Base-by-base conservation (phyloP, 2,329 filamentous ascomycete species). In the Alternaria brassicae region DNA sequence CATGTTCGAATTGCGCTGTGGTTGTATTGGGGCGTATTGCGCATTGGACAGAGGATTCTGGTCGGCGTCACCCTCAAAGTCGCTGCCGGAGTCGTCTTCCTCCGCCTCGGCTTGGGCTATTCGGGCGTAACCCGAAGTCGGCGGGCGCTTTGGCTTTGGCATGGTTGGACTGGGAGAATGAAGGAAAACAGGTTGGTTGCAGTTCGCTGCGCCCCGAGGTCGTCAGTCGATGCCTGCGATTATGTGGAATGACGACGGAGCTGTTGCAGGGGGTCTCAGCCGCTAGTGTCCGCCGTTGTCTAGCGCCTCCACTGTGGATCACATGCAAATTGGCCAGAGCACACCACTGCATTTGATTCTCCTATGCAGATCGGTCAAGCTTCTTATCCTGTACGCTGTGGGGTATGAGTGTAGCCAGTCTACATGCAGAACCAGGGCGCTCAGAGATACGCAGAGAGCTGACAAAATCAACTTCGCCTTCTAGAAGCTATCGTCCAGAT, bases 71-170 rank as follows among this genome's bases (percentile, higher is more conserved):
- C 82, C 79, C 49, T 81, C 76, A 8, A 75, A 73, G 42, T 76
- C 77, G 63, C 78, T 77, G 50, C 73, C 63, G 40, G 72, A 69
- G 51, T 79, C 74, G 49, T 78, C 74, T 45, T 82, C 82, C 64
- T 83, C 82, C 65, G 83, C 81, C 62, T 83, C 82, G 42, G 81
- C 81, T 68, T 84, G 82, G n/a, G 81, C 81, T 65, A 84, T 82
- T 45, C 81, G 79, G 42, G 81, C 82, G 65, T 84, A 84, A 49
- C 82, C 82, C 12, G 82, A 83, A 15, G 78, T 82, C 6, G 80
- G 75, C 13, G 81, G 81, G 58, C 81, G 58, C 53, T 72, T 69
- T 13, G 60, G 53, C 54, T 69, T 73, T 3, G 76, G 65, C 77
- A 79, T 79, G 28, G 56, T 61, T 30, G 13, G 2, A 15, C 13